Conservation (phyloP, 2,329 filamentous ascomycete species). For the Venturia asperata region DNA sequence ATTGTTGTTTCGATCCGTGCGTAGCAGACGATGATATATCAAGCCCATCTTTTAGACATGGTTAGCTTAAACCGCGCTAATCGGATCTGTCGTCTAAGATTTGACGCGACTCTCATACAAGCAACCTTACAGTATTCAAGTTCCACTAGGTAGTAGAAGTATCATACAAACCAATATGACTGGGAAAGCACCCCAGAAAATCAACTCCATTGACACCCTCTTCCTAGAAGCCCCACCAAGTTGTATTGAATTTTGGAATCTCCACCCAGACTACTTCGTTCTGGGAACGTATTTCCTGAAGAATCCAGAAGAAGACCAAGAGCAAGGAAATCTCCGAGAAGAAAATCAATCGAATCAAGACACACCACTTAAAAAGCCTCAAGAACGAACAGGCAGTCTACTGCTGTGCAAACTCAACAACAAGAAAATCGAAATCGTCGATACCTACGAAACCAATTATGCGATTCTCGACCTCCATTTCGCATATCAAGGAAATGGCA, state of each 20-base stretch:
- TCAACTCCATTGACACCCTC: constrained; percentile 43
- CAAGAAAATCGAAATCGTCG: constrained; percentile 28
- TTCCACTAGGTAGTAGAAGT: too few relatives aligned
- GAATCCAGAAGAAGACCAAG: constrained; percentile 33
- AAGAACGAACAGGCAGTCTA: constrained; percentile 62
- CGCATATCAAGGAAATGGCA: constrained; percentile 41
- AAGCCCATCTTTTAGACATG: too few relatives aligned
- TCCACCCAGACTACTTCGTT: constrained; percentile 58
- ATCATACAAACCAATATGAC: neutral
- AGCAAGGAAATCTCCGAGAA: constrained; percentile 39
- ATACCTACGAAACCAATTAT: constrained; percentile 48
- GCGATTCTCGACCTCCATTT: constrained; percentile 86
- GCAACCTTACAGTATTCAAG: too few relatives aligned
- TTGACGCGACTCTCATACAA: too few relatives aligned
- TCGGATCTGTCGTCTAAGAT: too few relatives aligned
- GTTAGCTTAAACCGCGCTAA: too few relatives aligned
- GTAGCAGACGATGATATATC: too few relatives aligned
- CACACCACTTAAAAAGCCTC: constrained; percentile 24
- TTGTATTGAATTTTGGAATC: constrained; percentile 67
- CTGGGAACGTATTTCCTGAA: constrained; percentile 81
- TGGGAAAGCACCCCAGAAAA: constrained; percentile 12
- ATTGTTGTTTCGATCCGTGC: too few relatives aligned
- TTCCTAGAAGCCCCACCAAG: constrained; percentile 63
- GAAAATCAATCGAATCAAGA: neutral
- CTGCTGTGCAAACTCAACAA: constrained; percentile 55